Evolutionary conservation across 768 basidiomycete species (phyloP).

Genomic region (Zangia roseola): DNA sequence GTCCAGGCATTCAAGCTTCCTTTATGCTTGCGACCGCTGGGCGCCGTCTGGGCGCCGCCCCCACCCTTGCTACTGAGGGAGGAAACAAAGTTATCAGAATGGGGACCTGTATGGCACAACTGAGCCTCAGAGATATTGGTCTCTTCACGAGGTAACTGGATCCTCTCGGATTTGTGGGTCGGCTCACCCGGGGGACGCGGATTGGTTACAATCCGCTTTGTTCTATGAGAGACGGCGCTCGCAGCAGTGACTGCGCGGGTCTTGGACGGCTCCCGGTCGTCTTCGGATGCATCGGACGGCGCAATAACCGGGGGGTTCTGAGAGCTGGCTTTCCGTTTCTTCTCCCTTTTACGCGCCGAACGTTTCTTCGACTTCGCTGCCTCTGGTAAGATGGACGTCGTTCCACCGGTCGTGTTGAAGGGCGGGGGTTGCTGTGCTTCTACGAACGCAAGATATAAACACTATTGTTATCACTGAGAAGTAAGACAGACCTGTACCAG

Average conservation of each 20-base stretch:
- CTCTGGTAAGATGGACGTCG: neutral
- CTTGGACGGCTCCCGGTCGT: slow-evolving; percentile 13
- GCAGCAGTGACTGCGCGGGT: neutral
- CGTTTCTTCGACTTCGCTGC: neutral
- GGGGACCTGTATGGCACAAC: neutral
- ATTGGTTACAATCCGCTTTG: slow-evolving; percentile 12
- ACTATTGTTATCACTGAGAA: neutral
- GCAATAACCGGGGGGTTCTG: slow-evolving; percentile 19
- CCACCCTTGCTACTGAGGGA: neutral
- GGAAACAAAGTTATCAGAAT: neutral
- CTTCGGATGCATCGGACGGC: slow-evolving; percentile 22
- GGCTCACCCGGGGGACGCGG: neutral
- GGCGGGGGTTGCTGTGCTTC: neutral
- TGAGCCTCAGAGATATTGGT: neutral
- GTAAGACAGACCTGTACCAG: slow-evolving; percentile 9
- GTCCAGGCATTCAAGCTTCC: neutral
- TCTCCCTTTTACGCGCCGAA: slow-evolving; percentile 1
- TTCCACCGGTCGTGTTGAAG: neutral
- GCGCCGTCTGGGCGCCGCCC: neutral
- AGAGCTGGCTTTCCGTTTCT: slow-evolving; percentile 24
- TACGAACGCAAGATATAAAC: neutral
- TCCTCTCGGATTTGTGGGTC: neutral
- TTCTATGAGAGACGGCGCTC: slow-evolving; percentile 3
- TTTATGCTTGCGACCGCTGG: neutral
- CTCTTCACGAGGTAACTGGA: neutral